Conservation (phyloP, 441 rosid genomes). For the Euphorbia schlechtendalii region DNA sequence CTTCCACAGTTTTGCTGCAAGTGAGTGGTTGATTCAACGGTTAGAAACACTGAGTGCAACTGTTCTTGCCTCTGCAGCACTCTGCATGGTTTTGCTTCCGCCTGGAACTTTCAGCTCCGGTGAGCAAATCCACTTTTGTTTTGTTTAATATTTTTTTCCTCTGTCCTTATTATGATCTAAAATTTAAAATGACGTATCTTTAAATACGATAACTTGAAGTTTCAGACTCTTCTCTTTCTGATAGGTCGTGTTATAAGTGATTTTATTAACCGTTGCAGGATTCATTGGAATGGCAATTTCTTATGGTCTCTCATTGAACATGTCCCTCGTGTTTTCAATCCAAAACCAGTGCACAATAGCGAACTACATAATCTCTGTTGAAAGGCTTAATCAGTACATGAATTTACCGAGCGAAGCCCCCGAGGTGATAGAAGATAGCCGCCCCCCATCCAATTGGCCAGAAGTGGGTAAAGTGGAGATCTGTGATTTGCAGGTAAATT, state of each 20-base stretch:
- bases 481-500: conserved; percentile 58
- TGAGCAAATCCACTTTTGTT: conserved; percentile 20
- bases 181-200: no score
- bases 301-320: conserved; percentile 81
- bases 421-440: conserved; percentile 59
- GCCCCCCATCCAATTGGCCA: conserved; percentile 83
- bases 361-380: conserved; percentile 86
- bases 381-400: conserved; percentile 92
- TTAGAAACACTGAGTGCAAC: conserved; percentile 65
- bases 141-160: conserved; percentile 40
- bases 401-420: conserved; percentile 84
- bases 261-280: no score
- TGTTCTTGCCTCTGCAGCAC: conserved; percentile 74
- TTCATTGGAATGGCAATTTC: conserved; percentile 95
- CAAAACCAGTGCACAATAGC: conserved; percentile 86
- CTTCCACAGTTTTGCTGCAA: conserved; percentile 79
- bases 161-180: no score
- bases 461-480: conserved; percentile 73
- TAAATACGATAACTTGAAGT: no score
- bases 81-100: conserved; percentile 90
- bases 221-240: no score
- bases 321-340: conserved; percentile 65
- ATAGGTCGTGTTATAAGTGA: no score
- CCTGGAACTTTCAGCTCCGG: conserved; percentile 85
- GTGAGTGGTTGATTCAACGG: conserved; percentile 86